phyloP scores from a whole-genome alignment of 2,329 filamentous ascomycete genomes.

The Arthrobotrys sinensis region DNA sequence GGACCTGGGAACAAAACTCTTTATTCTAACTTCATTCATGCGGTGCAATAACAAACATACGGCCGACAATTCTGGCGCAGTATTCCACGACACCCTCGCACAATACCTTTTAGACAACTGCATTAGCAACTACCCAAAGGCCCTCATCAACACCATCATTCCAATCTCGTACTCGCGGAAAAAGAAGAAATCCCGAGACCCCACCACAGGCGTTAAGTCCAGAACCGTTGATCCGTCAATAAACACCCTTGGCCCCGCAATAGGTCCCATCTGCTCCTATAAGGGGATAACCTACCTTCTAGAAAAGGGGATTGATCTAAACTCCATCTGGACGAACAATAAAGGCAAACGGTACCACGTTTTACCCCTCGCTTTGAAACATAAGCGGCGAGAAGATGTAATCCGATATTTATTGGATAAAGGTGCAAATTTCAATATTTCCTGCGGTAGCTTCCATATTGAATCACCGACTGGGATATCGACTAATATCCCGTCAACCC shows the following conservation, averaged over 20 bases:
- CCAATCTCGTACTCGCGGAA: slow-evolving; percentile 8
- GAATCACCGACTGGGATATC: background rate
- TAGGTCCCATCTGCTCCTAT: background rate
- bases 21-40: background rate
- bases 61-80: too few species aligned
- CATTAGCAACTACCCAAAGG: background rate
- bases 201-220: too few species aligned
- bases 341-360: background rate
- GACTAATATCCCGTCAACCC: background rate
- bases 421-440: background rate
- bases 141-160: slow-evolving; percentile 4
- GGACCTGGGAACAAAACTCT: slow-evolving; percentile 20
- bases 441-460: background rate
- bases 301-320: background rate
- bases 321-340: background rate
- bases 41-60: background rate
- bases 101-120: background rate
- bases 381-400: background rate
- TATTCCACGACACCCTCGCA: background rate
- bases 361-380: slow-evolving; percentile 3
- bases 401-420: background rate
- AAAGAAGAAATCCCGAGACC: too few species aligned
- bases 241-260: too few species aligned
- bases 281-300: background rate
- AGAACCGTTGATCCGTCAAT: too few species aligned